Percentiles rank a stretch among this genome's conserved stretches.
Conservation (phyloP, 345 rosid genomes). For the Clarkia xantiana region DNA sequence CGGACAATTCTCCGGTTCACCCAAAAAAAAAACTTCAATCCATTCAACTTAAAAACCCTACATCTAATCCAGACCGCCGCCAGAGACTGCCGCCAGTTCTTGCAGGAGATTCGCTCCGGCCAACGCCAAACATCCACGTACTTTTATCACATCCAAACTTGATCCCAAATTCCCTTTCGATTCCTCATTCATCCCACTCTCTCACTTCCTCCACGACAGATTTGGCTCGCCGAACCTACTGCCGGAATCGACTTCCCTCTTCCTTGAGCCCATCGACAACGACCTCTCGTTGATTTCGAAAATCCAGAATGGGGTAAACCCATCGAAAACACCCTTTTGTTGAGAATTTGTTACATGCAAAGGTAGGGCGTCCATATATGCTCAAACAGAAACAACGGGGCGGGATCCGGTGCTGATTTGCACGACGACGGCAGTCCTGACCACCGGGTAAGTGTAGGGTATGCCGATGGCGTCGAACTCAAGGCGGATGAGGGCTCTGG, state of each 20-base stretch:
- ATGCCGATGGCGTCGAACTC: constrained; percentile 48
- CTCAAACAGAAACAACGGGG: constrained; percentile 80
- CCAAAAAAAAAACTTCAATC: too few relatives aligned
- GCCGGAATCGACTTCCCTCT: constrained; percentile 41
- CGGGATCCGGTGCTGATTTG: constrained; percentile 49
- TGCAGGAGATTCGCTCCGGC: constrained; percentile 72
- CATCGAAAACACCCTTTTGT: too few relatives aligned
- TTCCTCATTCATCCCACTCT: constrained; percentile 24
- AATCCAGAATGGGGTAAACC: constrained; percentile 2
- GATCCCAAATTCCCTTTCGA: constrained; percentile 5
- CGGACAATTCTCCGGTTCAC: too few relatives aligned
- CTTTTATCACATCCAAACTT: constrained; percentile 21
- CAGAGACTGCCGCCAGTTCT: constrained; percentile 96
- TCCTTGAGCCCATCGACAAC: constrained; percentile 53
- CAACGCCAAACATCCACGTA: constrained; percentile 39
- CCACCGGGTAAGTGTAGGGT: constrained; percentile 47
- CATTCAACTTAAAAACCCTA: too few relatives aligned
- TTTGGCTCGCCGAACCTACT: constrained; percentile 79
- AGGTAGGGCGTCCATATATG: constrained; percentile 82
- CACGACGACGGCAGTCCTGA: constrained; percentile 58
- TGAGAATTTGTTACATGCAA: constrained; percentile 45
- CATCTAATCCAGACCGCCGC: too few relatives aligned
- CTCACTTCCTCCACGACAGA: constrained; percentile 47
- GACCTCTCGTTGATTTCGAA: constrained; percentile 16
- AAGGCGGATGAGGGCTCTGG: constrained; percentile 53